phyloP scores from a whole-genome alignment of 2,329 filamentous ascomycete species.

The Ceratocystis eucalypticola region DNA sequence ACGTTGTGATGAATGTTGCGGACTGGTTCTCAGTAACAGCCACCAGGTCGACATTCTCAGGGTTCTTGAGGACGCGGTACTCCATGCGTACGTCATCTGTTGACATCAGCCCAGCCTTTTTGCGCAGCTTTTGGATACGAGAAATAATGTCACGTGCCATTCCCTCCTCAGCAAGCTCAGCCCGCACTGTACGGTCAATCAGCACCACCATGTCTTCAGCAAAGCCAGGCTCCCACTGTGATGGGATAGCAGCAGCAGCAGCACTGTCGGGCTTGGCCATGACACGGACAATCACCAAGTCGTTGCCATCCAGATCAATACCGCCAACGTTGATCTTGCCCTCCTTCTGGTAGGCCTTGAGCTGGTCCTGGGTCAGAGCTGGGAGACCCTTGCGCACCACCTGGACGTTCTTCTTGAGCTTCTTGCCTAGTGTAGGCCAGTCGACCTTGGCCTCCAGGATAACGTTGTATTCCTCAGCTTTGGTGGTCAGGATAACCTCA shows the following conservation, averaged over 20 bases:
- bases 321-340: conserved; percentile 73
- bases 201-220: conserved; percentile 57
- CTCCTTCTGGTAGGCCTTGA: conserved; percentile 60
- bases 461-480: conserved; percentile 73
- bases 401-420: conserved; percentile 77
- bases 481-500: conserved; percentile 63
- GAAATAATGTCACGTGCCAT: conserved; percentile 86
- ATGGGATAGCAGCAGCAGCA: background rate
- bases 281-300: conserved; percentile 42
- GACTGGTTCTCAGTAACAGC: conserved; percentile 56
- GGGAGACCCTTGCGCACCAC: conserved; percentile 77
- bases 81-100: conserved; percentile 96
- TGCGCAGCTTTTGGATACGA: conserved; percentile 79
- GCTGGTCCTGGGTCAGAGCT: conserved; percentile 58
- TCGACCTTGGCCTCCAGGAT: conserved; percentile 71
- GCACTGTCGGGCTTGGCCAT: conserved; percentile 11
- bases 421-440: conserved; percentile 81
- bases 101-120: conserved; percentile 79
- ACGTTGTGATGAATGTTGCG: conserved; percentile 57
- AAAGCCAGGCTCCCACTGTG: conserved; percentile 23
- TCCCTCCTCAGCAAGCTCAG: conserved; percentile 77
- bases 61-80: conserved; percentile 68
- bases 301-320: conserved; percentile 67
- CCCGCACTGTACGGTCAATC: conserved; percentile 68
- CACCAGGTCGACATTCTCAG: conserved; percentile 59